Conservation (phyloP, 2,329 filamentous ascomycete genomes). For the Lachnellula cervina region DNA sequence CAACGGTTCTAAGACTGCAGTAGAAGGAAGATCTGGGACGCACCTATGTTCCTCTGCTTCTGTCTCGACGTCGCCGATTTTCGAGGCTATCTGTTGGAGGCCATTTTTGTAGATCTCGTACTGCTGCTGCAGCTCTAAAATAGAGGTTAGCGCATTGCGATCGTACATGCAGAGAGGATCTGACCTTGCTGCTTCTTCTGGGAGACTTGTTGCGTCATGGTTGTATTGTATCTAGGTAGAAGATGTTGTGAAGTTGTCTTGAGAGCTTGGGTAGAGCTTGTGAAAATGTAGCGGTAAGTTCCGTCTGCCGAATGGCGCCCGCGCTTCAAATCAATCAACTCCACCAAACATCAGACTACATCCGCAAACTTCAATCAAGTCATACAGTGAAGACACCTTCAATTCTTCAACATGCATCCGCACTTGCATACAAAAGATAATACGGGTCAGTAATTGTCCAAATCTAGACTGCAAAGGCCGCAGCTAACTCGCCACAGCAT, state of each 20-base stretch:
- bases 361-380: neutral
- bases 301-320: constrained; percentile 8
- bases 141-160: neutral
- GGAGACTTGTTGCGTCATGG: constrained; percentile 31
- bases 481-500: constrained; percentile 53
- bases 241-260: neutral
- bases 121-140: constrained; percentile 69
- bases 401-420: constrained; percentile 73
- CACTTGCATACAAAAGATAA: constrained; percentile 94
- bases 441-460: constrained; percentile 51
- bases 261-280: neutral
- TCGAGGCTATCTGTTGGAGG: constrained; percentile 88
- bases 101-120: constrained; percentile 74
- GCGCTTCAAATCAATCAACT: constrained; percentile 4
- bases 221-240: constrained; percentile 13
- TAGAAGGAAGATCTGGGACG: constrained; percentile 32
- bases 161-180: neutral
- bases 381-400: neutral
- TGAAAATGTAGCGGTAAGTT: constrained; percentile 7
- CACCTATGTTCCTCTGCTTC: constrained; percentile 98
- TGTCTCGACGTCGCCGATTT: constrained; percentile 96
- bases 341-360: neutral
- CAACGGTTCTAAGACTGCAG: constrained; percentile 4
- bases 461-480: neutral
- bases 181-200: constrained; percentile 34